Conservation (phyloP, 495 filamentous ascomycete genomes). For the Thermothielavioides terrestris region DNA sequence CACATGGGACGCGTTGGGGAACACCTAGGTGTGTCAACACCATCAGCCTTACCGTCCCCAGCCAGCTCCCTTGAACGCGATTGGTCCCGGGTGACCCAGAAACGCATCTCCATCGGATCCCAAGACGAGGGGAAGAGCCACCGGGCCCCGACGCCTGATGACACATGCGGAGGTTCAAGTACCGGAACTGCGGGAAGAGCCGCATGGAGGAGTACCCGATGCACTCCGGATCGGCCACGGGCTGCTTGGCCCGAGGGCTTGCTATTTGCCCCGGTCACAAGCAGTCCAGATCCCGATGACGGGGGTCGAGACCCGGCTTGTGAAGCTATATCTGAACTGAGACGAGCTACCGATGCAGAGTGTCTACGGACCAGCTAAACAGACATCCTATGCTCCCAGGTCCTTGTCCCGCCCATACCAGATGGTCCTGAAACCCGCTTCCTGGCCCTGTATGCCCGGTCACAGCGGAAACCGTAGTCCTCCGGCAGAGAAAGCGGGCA, state of each 20-base stretch:
- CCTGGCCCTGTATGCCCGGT: neutral
- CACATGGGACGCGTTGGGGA: too few relatives aligned
- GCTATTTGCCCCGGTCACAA: too few relatives aligned
- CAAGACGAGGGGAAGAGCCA: slow-evolving; percentile 17
- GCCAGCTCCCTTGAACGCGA: slow-evolving; percentile 1
- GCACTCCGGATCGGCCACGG: slow-evolving; percentile 3
- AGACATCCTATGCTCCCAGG: too few relatives aligned
- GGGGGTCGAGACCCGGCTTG: neutral
- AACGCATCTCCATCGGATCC: slow-evolving; percentile 9
- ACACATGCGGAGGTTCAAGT: slow-evolving; percentile 13
- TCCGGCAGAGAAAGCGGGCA: too few relatives aligned
- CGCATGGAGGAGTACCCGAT: slow-evolving; percentile 10
- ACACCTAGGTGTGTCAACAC: slow-evolving; percentile 7
- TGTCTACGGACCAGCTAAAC: too few relatives aligned
- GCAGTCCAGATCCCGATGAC: too few relatives aligned
- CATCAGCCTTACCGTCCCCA: slow-evolving; percentile 15
- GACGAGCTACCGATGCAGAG: neutral
- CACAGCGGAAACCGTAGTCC: too few relatives aligned
- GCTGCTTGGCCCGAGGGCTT: too few relatives aligned
- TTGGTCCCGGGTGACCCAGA: slow-evolving; percentile 9
- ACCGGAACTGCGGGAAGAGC: slow-evolving; percentile 17
- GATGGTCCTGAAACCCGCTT: neutral
- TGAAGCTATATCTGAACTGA: slow-evolving; percentile 7
- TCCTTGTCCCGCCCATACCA: neutral
- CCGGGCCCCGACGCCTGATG: slow-evolving; percentile 13